Evolutionary conservation across 495 filamentous ascomycete species (phyloP), one percentile per base, ranked within the genome.

Genomic region (Penicillium samsonianum): DNA sequence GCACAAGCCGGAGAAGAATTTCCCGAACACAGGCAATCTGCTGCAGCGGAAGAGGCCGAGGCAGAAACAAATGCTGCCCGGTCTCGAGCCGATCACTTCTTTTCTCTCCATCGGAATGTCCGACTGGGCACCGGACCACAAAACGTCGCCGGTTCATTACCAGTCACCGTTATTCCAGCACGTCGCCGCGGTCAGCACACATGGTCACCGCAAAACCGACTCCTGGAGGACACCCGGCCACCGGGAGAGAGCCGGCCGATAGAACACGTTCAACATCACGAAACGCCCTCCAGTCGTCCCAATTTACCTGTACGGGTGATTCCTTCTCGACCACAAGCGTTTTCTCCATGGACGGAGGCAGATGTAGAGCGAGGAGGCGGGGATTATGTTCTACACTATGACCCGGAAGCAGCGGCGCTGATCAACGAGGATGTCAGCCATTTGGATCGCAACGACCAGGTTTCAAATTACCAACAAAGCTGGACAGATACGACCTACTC

Each of bases 111-210:
- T 55, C 67, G 63, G 46, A 72, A 54, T 54, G 53, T 55, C 37
- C 64, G 38, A 43, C 60, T 55, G 11, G 70, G 60, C 16, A 58
- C 67, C 37, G 64, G 64, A 41, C 49, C 69, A 57, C 67, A 71
- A 33, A 60, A 58, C 41, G 42, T 61, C 5, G 61, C 71, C 35
- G 67, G 73, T 1, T 69, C 67, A 7, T 62, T 88, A 8, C 85
- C 86, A 2, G 78, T 90, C 22, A 89, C 84, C 8, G 76, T 89
- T 25, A 88, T 91, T 45, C 88, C 87, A 1, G 86, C 88, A 3
- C 84, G 85, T 43, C 81, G 82, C 5, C 76, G 85, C 12, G 71
- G 71, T 23, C 75, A 77, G 40, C 70, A 77, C 14, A 74, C 73
- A 20, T 79, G 76, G 77, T 76, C 69, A 28, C 77, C 73, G 17